Evolutionary conservation across 805 yeast species (phyloP).

Genomic region (Wickerhamomyces strasburgensis): DNA sequence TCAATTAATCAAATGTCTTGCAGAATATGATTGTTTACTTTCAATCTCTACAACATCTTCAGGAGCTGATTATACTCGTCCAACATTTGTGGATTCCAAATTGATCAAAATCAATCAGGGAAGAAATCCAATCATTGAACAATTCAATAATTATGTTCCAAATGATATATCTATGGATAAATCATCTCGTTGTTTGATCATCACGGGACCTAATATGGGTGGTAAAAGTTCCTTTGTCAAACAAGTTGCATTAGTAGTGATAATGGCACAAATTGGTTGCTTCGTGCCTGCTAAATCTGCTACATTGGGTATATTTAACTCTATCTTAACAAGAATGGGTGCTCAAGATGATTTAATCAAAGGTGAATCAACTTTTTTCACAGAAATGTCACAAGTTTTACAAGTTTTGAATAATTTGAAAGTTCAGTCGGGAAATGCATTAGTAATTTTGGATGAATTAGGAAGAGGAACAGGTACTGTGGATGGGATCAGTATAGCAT

Average conservation of each 20-base stretch:
- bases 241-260: slow-evolving; percentile 78
- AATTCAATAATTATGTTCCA: slow-evolving; percentile 52
- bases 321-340: slow-evolving; percentile 92
- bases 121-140: slow-evolving; percentile 84
- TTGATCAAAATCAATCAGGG: slow-evolving; percentile 55
- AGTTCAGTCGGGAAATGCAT: slow-evolving; percentile 51
- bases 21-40: slow-evolving; percentile 63
- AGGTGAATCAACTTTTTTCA: slow-evolving; percentile 93
- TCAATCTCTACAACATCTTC: slow-evolving; percentile 67
- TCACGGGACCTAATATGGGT: slow-evolving; percentile 97
- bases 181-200: slow-evolving; percentile 63
- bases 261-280: slow-evolving; percentile 86
- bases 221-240: slow-evolving; percentile 91
- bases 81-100: slow-evolving; percentile 49
- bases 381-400: slow-evolving; percentile 93
- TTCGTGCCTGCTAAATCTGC: slow-evolving; percentile 80
- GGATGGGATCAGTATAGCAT: slow-evolving; percentile 97
- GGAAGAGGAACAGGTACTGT: slow-evolving; percentile 81
- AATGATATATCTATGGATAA: slow-evolving; percentile 71
- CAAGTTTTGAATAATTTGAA: slow-evolving; percentile 66
- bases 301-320: slow-evolving; percentile 77
- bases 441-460: slow-evolving; percentile 87
- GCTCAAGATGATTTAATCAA: slow-evolving; percentile 96
- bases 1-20: slow-evolving; percentile 44
- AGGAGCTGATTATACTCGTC: slow-evolving; percentile 61